These are phyloP conservation scores for Colletotrichum kahawae DNA, from an alignment of 2,329 filamentous ascomycete species.

Conservation along the genomic window DNA sequence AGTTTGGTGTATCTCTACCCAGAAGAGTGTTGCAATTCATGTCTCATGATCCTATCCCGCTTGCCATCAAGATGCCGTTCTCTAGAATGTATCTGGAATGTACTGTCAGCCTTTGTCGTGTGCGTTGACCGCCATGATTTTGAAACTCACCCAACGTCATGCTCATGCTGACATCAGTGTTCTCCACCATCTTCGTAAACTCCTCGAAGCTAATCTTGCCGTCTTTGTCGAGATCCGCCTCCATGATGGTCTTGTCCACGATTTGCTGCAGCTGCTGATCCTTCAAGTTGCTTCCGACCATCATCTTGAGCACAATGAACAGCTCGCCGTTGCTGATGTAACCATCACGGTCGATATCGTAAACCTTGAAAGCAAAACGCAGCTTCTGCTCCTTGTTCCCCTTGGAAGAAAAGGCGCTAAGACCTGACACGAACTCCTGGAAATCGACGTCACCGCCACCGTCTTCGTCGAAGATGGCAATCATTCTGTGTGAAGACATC, in stretches of 20 bases:
- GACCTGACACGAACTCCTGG: conserved; percentile 95
- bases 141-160: conserved; percentile 69
- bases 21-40: conserved; percentile 19
- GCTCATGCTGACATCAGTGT: conserved; percentile 79
- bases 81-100: conserved; percentile 19
- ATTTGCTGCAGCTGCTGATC: conserved; percentile 99
- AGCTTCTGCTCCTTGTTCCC: conserved; percentile 99
- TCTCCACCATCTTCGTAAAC: conserved; percentile 99
- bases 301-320: conserved; percentile 99
- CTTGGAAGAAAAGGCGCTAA: conserved; percentile 95
- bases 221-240: conserved; percentile 93
- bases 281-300: conserved; percentile 99
- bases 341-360: conserved; percentile 98
- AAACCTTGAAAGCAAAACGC: conserved; percentile 97
- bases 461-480: conserved; percentile 98
- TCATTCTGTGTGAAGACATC: conserved; percentile 74
- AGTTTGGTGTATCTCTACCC: conserved; percentile 14
- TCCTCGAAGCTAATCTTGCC: conserved; percentile 99
- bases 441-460: conserved; percentile 98
- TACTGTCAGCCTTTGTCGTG: not conserved
- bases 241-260: conserved; percentile 99
- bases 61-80: not conserved
- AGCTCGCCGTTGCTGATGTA: conserved; percentile 99
- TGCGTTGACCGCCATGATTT: not conserved
- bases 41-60: conserved; percentile 17